phyloP scores from a whole-genome alignment of 2,329 filamentous ascomycete genomes.

The Davidsoniella neocaledoniae region DNA sequence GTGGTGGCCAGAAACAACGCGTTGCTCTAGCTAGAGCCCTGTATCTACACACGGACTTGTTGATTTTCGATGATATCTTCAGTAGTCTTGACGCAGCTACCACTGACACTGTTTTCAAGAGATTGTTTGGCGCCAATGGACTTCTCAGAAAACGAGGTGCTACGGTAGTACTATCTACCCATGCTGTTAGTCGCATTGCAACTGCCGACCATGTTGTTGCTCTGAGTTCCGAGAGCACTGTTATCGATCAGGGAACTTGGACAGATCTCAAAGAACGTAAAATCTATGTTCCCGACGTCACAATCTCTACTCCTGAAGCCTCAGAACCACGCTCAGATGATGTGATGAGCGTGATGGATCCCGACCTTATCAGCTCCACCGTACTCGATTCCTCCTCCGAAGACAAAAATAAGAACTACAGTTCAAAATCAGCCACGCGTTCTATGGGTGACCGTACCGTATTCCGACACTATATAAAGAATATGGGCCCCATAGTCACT shows the following conservation, averaged over 20 bases:
- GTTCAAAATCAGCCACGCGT: too few species aligned
- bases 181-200: constrained; percentile 20
- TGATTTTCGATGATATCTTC: constrained; percentile 30
- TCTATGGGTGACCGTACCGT: too few species aligned
- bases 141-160: constrained; percentile 22
- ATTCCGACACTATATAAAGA: too few species aligned
- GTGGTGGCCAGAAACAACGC: constrained; percentile 25
- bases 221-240: constrained; percentile 23
- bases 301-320: too few species aligned
- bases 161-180: constrained; percentile 26
- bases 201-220: constrained; percentile 30
- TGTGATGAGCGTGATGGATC: too few species aligned
- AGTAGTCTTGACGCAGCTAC: constrained; percentile 29
- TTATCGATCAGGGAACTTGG: constrained; percentile 26
- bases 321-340: too few species aligned
- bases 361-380: too few species aligned
- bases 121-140: constrained; percentile 25
- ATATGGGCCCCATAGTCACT: too few species aligned
- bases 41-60: constrained; percentile 22
- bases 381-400: too few species aligned
- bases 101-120: constrained; percentile 25
- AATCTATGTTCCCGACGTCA: constrained; percentile 19
- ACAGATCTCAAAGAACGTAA: constrained; percentile 18
- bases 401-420: too few species aligned
- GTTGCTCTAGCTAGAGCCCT: constrained; percentile 27